A percentile compares a stretch with the other conserved stretches of the same genome.
These are phyloP conservation scores for Colletotrichum falcatum DNA, from an alignment of 2,329 filamentous ascomycete species.

Conservation along the genomic window DNA sequence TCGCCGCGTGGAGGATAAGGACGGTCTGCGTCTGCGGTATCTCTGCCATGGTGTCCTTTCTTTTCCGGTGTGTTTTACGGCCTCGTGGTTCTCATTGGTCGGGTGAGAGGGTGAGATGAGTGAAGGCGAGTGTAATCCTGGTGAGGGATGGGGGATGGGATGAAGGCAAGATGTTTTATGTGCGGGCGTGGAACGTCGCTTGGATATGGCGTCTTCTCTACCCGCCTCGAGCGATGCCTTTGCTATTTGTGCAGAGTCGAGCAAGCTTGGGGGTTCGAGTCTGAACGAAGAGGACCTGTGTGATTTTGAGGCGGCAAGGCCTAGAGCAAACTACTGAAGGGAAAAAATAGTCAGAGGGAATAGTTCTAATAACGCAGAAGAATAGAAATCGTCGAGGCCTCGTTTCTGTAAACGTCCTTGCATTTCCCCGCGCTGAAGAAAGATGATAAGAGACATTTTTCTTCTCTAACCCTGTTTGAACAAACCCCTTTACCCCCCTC, in stretches of 20 bases:
- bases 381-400: not conserved
- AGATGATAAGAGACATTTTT: conserved; percentile 13
- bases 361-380: not conserved
- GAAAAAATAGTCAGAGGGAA: not conserved
- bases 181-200: conserved; percentile 7
- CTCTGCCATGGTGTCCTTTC: conserved; percentile 26
- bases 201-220: not conserved
- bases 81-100: conserved; percentile 24
- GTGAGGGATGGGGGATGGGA: conserved; percentile 7
- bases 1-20: conserved; percentile 61
- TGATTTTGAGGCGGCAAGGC: not conserved
- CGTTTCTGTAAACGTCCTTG: too few species aligned
- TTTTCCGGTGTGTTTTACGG: not conserved
- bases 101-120: not conserved
- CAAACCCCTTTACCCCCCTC: too few species aligned
- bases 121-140: not conserved
- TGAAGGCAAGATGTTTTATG: not conserved
- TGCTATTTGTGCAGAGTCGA: not conserved
- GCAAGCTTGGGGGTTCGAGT: not conserved
- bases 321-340: not conserved
- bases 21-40: conserved; percentile 55
- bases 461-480: not conserved
- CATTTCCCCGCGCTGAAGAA: not conserved
- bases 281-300: not conserved
- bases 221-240: conserved; percentile 16